Percentiles rank a stretch among this genome's conserved stretches.
These are phyloP conservation scores for Starmerella stellata DNA, from an alignment of 805 yeast species.

Conservation along the genomic window DNA sequence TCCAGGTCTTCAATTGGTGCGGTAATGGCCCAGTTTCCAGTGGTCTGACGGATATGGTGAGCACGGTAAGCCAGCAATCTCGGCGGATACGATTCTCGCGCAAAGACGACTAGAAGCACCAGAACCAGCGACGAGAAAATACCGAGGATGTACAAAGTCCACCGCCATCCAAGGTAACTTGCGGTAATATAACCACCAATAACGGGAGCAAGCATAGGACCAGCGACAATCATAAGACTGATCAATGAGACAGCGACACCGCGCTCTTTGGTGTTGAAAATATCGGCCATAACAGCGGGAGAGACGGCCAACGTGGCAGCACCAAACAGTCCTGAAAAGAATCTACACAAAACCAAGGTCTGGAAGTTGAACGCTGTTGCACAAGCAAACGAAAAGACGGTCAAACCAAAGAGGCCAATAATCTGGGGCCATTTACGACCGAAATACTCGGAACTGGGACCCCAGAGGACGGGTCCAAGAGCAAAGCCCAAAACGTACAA, in stretches of 20 bases:
- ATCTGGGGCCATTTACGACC: slow-evolving; percentile 46
- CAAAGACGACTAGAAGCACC: slow-evolving; percentile 24
- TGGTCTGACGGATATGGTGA: slow-evolving; percentile 27
- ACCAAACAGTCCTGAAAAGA: slow-evolving; percentile 63
- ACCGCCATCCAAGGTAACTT: slow-evolving; percentile 47
- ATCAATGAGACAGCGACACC: slow-evolving; percentile 12
- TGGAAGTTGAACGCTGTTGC: slow-evolving; percentile 15
- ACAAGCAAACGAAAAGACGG: slow-evolving; percentile 16
- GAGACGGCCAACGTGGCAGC: slow-evolving; percentile 34
- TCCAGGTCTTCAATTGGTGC: slow-evolving; percentile 31
- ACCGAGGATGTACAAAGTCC: slow-evolving; percentile 35
- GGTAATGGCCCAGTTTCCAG: slow-evolving; percentile 35
- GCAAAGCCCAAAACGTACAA: slow-evolving; percentile 81
- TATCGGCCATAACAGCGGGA: slow-evolving; percentile 14
- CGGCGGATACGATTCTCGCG: slow-evolving; percentile 23
- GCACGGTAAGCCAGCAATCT: slow-evolving; percentile 30
- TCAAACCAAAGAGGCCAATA: slow-evolving; percentile 27
- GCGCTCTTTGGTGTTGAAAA: slow-evolving; percentile 6
- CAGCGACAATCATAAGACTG: slow-evolving; percentile 10
- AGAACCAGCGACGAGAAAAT: slow-evolving; percentile 24
- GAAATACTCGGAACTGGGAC: slow-evolving; percentile 60
- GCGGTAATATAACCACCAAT: slow-evolving; percentile 46
- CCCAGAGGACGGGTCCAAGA: slow-evolving; percentile 77
- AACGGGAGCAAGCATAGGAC: slow-evolving; percentile 20
- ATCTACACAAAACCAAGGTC: slow-evolving; percentile 43